Percentiles rank a stretch among this genome's conserved stretches.
These are phyloP conservation scores for Mycena metata DNA, from an alignment of 768 basidiomycete genomes.

Conservation along the genomic window DNA sequence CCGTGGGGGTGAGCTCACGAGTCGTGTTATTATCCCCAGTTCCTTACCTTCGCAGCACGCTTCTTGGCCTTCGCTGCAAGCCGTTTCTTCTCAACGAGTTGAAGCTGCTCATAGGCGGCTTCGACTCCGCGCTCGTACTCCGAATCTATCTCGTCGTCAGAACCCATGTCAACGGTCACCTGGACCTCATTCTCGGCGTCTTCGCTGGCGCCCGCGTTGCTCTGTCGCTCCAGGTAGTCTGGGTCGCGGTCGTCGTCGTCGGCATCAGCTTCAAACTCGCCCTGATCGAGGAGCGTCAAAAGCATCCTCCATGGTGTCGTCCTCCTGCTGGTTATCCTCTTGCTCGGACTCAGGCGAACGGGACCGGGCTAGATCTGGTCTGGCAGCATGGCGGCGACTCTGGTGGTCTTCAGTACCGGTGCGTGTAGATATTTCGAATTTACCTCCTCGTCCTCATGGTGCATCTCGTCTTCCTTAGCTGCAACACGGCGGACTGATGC, in stretches of 20 bases:
- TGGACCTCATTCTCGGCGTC: too few species aligned
- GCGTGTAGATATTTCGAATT: background rate
- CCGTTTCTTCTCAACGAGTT: too few species aligned
- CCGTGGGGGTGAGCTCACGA: too few species aligned
- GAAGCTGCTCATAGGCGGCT: too few species aligned
- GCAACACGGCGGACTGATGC: background rate
- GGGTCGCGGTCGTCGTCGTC: background rate
- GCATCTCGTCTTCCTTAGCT: constrained; percentile 4
- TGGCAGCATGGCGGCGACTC: background rate
- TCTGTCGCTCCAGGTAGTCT: background rate
- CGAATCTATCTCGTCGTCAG: too few species aligned
- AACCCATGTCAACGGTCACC: too few species aligned
- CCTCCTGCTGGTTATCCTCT: background rate
- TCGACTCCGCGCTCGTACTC: too few species aligned
- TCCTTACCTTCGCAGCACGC: too few species aligned
- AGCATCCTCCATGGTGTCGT: background rate
- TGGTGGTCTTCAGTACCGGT: background rate
- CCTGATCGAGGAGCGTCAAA: background rate
- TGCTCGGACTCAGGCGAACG: background rate
- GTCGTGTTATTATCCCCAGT: too few species aligned
- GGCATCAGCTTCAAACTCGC: too few species aligned
- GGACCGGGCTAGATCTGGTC: background rate
- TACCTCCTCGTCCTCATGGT: background rate
- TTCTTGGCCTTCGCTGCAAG: too few species aligned
- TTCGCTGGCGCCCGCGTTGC: background rate